These are phyloP conservation scores for Planoprotostelium fungivorum DNA, from an alignment of 78 protist genomes.

Conservation along the genomic window DNA sequence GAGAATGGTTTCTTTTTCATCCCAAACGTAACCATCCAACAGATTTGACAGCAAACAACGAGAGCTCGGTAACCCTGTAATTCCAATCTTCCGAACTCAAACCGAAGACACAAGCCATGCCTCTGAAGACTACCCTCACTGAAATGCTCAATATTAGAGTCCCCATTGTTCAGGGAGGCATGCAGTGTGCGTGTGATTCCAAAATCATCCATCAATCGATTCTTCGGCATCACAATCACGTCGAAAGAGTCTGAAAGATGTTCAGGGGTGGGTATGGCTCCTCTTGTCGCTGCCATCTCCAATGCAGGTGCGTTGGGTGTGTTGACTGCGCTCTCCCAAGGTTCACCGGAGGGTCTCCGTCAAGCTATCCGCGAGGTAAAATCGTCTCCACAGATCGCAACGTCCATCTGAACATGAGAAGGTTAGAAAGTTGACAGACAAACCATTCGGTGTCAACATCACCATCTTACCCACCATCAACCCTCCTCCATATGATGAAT, in stretches of 20 bases:
- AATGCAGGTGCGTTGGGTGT: slow-evolving; percentile 66
- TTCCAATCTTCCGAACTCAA: too few species aligned
- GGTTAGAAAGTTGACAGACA: slow-evolving; percentile 2
- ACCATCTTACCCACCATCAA: slow-evolving; percentile 48
- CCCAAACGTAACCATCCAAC: too few species aligned
- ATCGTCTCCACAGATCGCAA: not conserved
- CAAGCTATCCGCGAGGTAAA: slow-evolving; percentile 23
- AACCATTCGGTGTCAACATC: slow-evolving; percentile 59
- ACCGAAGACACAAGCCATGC: too few species aligned
- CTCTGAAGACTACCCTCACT: slow-evolving; percentile 36
- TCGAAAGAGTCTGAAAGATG: not conserved
- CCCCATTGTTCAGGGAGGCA: slow-evolving; percentile 41
- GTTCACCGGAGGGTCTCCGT: slow-evolving; percentile 36
- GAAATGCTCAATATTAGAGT: slow-evolving; percentile 35
- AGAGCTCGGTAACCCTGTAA: too few species aligned
- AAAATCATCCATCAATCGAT: slow-evolving; percentile 9
- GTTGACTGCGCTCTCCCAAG: slow-evolving; percentile 56
- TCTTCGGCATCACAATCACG: not conserved
- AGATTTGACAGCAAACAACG: too few species aligned
- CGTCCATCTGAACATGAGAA: not conserved
- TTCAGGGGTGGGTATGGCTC: slow-evolving; percentile 40
- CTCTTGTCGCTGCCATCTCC: slow-evolving; percentile 60
- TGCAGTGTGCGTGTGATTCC: slow-evolving; percentile 5
- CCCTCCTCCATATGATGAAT: slow-evolving; percentile 28
- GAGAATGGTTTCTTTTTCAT: too few species aligned